A percentile compares a stretch with the other conserved stretches of the same genome.
Conservation (phyloP, 371 early-diverging fungal species). For the Sporodiniella umbellata region DNA sequence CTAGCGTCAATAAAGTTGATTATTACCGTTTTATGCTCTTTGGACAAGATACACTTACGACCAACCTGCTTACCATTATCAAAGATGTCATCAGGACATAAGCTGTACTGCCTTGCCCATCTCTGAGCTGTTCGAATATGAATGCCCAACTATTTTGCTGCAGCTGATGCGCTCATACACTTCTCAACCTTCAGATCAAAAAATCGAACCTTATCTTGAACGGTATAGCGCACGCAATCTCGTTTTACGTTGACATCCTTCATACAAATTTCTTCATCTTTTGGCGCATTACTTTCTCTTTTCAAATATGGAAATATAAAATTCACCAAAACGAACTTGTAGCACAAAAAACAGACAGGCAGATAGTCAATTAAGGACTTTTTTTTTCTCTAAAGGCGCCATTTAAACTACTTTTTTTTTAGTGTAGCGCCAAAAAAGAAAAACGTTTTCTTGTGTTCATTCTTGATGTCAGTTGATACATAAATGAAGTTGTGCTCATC, state of each 20-base stretch:
- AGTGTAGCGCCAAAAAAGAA: too few species aligned
- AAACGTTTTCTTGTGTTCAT: too few species aligned
- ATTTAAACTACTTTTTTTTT: too few species aligned
- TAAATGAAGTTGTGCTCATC: too few species aligned
- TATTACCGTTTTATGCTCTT: conserved; percentile 9
- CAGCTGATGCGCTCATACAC: conserved; percentile 18
- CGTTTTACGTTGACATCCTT: conserved; percentile 10
- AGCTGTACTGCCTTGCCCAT: conserved; percentile 13
- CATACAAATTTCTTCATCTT: conserved; percentile 8
- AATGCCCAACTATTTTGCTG: conserved; percentile 34
- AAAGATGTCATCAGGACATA: conserved; percentile 15
- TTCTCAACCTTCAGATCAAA: conserved; percentile 16
- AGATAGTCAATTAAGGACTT: too few species aligned
- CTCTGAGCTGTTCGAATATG: conserved; percentile 15
- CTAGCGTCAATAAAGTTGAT: conserved; percentile 3
- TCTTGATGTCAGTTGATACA: too few species aligned
- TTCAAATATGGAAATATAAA: too few species aligned
- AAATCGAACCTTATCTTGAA: conserved; percentile 6
- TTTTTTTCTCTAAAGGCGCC: too few species aligned
- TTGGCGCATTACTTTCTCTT: too few species aligned
- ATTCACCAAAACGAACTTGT: too few species aligned
- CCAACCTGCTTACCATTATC: neutral
- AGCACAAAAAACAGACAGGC: too few species aligned
- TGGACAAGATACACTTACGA: conserved; percentile 5
- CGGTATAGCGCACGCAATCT: conserved; percentile 6